These are phyloP conservation scores for Penicillium sp. DNA, from an alignment of 2,329 filamentous ascomycete species.

Conservation along the genomic window DNA sequence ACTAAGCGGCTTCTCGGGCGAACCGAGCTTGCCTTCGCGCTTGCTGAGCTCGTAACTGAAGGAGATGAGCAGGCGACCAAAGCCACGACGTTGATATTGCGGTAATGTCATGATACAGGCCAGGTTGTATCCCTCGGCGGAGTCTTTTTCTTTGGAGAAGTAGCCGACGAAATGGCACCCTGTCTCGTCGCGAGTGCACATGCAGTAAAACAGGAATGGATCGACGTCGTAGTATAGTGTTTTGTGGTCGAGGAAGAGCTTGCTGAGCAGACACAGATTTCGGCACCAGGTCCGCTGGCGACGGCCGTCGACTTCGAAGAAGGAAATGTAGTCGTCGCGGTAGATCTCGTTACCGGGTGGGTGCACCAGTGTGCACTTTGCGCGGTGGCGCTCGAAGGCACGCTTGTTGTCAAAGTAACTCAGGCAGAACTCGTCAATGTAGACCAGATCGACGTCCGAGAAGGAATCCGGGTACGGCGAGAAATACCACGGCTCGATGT, in stretches of 20 bases:
- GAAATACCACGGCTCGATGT: slow-evolving; percentile 98
- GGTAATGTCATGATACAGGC: slow-evolving; percentile 96
- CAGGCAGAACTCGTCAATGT: slow-evolving; percentile 96
- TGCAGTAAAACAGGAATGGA: slow-evolving; percentile 94
- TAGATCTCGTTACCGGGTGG: slow-evolving; percentile 98
- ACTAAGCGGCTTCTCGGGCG: slow-evolving; percentile 91
- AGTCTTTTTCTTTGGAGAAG: slow-evolving; percentile 98
- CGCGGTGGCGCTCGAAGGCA: slow-evolving; percentile 77
- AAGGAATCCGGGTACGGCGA: slow-evolving; percentile 92
- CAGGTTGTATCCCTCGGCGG: slow-evolving; percentile 93
- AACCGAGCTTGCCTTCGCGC: slow-evolving; percentile 90
- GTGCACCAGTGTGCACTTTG: slow-evolving; percentile 86
- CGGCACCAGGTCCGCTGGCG: slow-evolving; percentile 99
- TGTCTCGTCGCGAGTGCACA: slow-evolving; percentile 86
- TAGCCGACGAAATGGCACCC: slow-evolving; percentile 99
- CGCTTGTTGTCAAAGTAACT: slow-evolving; percentile 81
- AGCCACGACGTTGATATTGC: slow-evolving; percentile 93
- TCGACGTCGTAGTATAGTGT: slow-evolving; percentile 98
- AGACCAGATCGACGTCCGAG: slow-evolving; percentile 82
- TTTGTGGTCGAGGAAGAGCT: slow-evolving; percentile 97
- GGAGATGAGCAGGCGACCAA: slow-evolving; percentile 87
- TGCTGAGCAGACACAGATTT: slow-evolving; percentile 91
- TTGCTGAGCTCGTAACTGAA: slow-evolving; percentile 97
- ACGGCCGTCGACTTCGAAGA: slow-evolving; percentile 95
- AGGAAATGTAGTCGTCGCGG: slow-evolving; percentile 81